Base-by-base conservation (phyloP, 2,329 filamentous ascomycete genomes). In the Diaporthe eres region DNA sequence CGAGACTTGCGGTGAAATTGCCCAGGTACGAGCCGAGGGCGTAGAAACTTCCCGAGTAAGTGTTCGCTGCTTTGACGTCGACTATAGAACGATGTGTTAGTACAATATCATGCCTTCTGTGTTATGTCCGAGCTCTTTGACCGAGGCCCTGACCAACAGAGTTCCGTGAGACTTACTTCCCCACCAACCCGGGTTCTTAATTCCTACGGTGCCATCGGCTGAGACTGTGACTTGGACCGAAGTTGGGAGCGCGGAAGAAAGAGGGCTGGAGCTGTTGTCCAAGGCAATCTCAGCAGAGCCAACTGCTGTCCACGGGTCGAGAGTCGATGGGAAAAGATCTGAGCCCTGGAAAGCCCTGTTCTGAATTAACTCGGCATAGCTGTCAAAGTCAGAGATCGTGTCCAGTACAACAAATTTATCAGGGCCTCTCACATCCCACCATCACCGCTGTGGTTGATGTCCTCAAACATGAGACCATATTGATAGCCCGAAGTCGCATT, bases 341-440 rank as follows among this genome's bases (percentile, higher is more conserved):
- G 85, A 87, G 72, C 85, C 85, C 82, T 95, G 93, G 80, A 95
- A 94, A 15, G 92, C 93, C 67, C 92, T 89, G 82, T 95, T 95
- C 71, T 88, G 89, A 74, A 95, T 89, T 74, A 95, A 83, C 80
- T 95, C 92, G 67, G 91, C 93, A 81, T 95, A 94, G 77, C 74
- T 75, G 25, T 17, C 22, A 28, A 49, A 34, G 34, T 58, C 31
- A 67, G 58, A 49, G 34, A 28, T 13, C 10, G 10, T 10, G 39
- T 22, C n/a, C 12, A 15, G 28, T n/a, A 12, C 25, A 3, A 31
- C 31, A 9, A 15, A 6, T 42, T 6, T 10, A 6, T 47, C 37
- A 28, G n/a, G 8, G 8, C 4, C 9, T 9, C 70, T 65, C 58
- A 76, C 65, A 94, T 90, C 7, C 93, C 93, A 31, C 93, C 93